These are phyloP conservation scores for Lichenothelia convexa DNA, from an alignment of 495 filamentous ascomycete species.

Conservation along the genomic window DNA sequence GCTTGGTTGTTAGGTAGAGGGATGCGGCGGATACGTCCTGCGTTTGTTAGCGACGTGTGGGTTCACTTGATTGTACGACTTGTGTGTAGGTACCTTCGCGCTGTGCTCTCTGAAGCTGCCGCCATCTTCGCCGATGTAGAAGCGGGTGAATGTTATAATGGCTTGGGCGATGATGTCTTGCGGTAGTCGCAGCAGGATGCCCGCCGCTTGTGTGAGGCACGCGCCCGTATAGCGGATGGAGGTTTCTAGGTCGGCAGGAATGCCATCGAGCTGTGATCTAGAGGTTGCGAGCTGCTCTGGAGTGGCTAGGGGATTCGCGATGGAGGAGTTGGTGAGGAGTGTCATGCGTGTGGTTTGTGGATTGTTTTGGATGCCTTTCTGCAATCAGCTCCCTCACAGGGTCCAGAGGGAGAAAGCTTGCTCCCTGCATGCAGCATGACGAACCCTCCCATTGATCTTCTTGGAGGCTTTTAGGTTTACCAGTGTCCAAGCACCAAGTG, in stretches of 20 bases:
- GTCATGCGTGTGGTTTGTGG: too few species aligned
- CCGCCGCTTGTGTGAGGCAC: conserved; percentile 72
- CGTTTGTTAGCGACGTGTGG: too few species aligned
- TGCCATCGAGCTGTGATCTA: conserved; percentile 44
- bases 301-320: conserved; percentile 79
- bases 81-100: conserved; percentile 27
- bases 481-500: too few species aligned
- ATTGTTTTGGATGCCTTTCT: too few species aligned
- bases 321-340: too few species aligned
- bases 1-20: conserved; percentile 69
- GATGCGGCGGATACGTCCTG: conserved; percentile 68
- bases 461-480: too few species aligned
- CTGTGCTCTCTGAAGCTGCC: conserved; percentile 40
- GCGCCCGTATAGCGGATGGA: conserved; percentile 48
- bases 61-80: too few species aligned
- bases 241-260: conserved; percentile 63
- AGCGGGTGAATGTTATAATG: conserved; percentile 71
- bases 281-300: conserved; percentile 58
- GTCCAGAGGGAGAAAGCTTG: too few species aligned
- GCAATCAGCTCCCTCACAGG: too few species aligned
- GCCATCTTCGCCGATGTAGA: conserved; percentile 55
- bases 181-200: conserved; percentile 65
- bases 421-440: too few species aligned
- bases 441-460: too few species aligned
- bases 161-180: conserved; percentile 83